phyloP scores from a whole-genome alignment of 441 rosid genomes.

The Eutrema salsugineum region DNA sequence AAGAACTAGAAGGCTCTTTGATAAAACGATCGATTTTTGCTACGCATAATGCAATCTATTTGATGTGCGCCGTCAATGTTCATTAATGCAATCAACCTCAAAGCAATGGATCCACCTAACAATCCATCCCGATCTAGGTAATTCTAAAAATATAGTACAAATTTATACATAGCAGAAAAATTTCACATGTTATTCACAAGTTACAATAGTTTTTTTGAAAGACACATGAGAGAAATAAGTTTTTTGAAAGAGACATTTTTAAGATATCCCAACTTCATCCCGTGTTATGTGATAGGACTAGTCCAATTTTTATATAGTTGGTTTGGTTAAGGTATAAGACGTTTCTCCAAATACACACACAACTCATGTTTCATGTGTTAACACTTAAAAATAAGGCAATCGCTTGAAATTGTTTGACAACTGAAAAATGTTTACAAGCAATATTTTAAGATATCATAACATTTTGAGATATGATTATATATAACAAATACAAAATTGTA shows the following conservation, averaged over 20 bases:
- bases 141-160: neutral
- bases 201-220: neutral
- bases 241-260: neutral
- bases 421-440: neutral
- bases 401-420: neutral
- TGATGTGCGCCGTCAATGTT: neutral
- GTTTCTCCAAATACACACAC: neutral
- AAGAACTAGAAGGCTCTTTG: slow-evolving; percentile 4
- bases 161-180: neutral
- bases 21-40: neutral
- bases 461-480: no score
- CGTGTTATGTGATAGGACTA: neutral
- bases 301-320: neutral
- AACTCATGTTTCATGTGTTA: neutral
- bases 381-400: neutral
- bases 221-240: neutral
- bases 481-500: neutral
- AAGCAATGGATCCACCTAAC: neutral
- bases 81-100: neutral
- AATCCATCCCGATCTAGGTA: neutral
- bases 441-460: no score
- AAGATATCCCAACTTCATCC: neutral
- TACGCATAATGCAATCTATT: neutral
- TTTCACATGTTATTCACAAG: slow-evolving; percentile 10
- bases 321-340: neutral